Evolutionary conservation across 108 stramenopile genomes (phyloP).

Genomic region (Nitzschia sp.): DNA sequence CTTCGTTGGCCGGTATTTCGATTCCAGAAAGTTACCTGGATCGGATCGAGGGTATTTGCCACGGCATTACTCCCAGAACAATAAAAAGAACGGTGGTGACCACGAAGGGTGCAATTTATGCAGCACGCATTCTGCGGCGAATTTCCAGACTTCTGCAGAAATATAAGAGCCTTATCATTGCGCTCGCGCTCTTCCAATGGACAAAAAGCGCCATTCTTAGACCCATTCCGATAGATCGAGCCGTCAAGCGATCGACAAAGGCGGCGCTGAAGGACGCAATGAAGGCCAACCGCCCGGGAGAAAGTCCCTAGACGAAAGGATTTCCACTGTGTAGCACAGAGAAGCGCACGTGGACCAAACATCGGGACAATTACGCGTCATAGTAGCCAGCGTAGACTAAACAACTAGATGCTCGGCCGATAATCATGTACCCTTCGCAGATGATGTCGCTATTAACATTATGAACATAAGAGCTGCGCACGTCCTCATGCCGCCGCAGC

Average conservation of each 20-base stretch:
- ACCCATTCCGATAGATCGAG: slow-evolving; percentile 44
- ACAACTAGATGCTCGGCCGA: too few relatives aligned
- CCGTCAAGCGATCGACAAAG: slow-evolving; percentile 20
- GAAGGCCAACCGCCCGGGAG: slow-evolving; percentile 10
- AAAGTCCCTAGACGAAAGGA: too few relatives aligned
- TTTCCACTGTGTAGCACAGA: too few relatives aligned
- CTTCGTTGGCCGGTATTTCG: slow-evolving; percentile 63
- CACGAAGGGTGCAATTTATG: slow-evolving; percentile 49
- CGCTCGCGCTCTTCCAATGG: slow-evolving; percentile 57
- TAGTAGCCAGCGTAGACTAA: too few relatives aligned
- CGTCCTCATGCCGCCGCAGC: slow-evolving; percentile 5
- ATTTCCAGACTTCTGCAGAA: slow-evolving; percentile 54
- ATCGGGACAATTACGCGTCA: too few relatives aligned
- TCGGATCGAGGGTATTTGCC: slow-evolving; percentile 48
- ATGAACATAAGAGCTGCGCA: too few relatives aligned
- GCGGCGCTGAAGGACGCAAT: slow-evolving; percentile 19
- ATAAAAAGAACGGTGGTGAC: slow-evolving; percentile 52
- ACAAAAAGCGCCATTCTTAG: slow-evolving; percentile 62
- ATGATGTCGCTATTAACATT: too few relatives aligned
- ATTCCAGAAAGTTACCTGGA: slow-evolving; percentile 37
- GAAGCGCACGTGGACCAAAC: too few relatives aligned
- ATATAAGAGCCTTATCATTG: slow-evolving; percentile 64
- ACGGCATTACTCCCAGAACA: slow-evolving; percentile 60
- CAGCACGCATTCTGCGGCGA: slow-evolving; percentile 55
- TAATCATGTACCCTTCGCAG: too few relatives aligned